Evolutionary conservation across 768 basidiomycete species (phyloP), one percentile per base, ranked within the genome.

Genomic region (Nevesoporus exiguus): DNA sequence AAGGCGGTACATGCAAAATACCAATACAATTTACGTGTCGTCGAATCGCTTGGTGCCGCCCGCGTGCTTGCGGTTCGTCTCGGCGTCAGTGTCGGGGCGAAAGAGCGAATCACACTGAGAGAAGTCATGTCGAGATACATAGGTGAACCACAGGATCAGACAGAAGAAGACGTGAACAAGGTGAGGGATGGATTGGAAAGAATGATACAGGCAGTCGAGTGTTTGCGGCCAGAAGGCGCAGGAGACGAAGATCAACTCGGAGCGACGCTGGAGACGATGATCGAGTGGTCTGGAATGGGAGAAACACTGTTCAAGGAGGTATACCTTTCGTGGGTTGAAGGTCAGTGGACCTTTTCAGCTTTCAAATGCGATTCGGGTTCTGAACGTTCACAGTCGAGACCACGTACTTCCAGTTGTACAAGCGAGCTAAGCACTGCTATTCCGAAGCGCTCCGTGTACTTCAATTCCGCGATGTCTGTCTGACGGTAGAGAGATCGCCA

Each of bases 1-100:
- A 93, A 95, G 69, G 82, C 83, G 1, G 77, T 84, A 51, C 83
- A 82, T 33, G 88, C 90, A 2, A 88, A 86, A 61, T 80, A 77
- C 33, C 79, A 84, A 42, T 95, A 96, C 75, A 96, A 97, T 65
- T 77, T 95, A 15, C 90, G 91, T 31, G 93, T 94, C 31, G 88
- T 95, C n/a, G 93, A 97, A 70, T 90, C 87, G 0, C 84, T 93
- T 19, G 85, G 84, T 33, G 87, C 84, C 1, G 90, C 93, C 0
- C 79, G 88, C 24, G 74, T 93, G 6, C 77, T 97, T 13, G 84
- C 85, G 0, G 77, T 79, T 29, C 71, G 74, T 34, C 78, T 94
- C 22, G 78, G 76, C 2, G 56, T 89, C 15, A 15, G 57, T 1
- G 66, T 75, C 13, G 21, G 69, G 73, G 13, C 73, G 59, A 17